Evolutionary conservation across 257 asterid genomes (phyloP).

Genomic region (Nicotiana knightiana): DNA sequence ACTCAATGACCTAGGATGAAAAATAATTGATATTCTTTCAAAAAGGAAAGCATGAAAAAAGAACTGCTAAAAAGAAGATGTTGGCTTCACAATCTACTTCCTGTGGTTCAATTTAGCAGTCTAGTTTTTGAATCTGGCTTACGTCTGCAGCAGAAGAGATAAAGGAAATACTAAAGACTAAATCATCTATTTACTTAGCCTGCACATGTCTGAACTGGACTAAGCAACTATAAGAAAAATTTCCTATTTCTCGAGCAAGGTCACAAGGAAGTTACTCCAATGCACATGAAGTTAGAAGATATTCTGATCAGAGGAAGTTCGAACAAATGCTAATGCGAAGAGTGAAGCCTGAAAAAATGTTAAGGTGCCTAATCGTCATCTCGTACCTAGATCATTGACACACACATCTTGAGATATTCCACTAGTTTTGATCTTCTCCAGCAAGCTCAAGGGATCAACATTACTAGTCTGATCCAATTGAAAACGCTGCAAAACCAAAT

Average conservation of each 20-base stretch:
- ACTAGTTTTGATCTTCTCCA: constrained; percentile 59
- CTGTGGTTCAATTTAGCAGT: background rate
- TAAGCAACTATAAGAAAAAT: background rate
- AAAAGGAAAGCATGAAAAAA: background rate
- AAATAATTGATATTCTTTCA: background rate
- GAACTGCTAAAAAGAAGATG: background rate
- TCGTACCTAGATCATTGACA: constrained; percentile 79
- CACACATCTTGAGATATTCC: constrained; percentile 90
- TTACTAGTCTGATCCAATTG: constrained; percentile 57
- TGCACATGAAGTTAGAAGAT: background rate
- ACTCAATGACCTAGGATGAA: background rate
- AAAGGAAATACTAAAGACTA: background rate
- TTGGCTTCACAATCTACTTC: background rate
- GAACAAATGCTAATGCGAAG: no score
- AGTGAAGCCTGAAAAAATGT: background rate
- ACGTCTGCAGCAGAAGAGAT: background rate
- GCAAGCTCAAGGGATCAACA: constrained; percentile 69
- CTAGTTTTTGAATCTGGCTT: background rate
- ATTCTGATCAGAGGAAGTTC: no score
- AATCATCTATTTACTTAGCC: background rate
- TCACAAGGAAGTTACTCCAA: background rate
- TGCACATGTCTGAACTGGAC: background rate
- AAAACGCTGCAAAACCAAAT: constrained; percentile 42
- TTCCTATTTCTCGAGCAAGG: background rate
- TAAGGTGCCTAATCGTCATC: background rate